Evolutionary conservation across 208 protist genomes (phyloP).

Genomic region (Leishmania tropica): DNA sequence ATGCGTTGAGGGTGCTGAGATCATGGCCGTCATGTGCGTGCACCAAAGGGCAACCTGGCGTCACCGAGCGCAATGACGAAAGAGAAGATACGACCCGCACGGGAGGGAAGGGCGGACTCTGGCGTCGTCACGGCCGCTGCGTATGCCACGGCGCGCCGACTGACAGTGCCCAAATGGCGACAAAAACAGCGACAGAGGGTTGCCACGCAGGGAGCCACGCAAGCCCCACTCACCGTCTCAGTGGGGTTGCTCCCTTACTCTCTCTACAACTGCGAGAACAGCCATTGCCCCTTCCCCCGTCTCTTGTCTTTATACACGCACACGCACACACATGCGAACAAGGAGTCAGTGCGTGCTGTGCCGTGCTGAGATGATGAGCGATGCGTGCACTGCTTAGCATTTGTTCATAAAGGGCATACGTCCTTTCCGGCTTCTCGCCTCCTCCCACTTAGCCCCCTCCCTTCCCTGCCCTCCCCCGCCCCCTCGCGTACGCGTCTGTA

Average conservation of each 20-base stretch:
- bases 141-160: background rate
- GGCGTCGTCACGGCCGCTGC: background rate
- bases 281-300: background rate
- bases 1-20: background rate
- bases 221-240: background rate
- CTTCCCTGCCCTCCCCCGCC: no score
- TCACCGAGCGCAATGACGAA: background rate
- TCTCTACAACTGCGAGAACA: background rate
- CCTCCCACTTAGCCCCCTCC: no score
- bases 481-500: no score
- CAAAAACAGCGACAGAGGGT: background rate
- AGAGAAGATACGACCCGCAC: background rate
- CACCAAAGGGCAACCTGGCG: background rate
- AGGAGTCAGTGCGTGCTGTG: background rate
- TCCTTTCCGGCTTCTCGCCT: background rate
- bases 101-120: background rate
- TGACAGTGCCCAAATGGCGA: background rate
- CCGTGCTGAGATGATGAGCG: background rate
- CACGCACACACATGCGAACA: background rate
- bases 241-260: background rate
- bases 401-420: background rate
- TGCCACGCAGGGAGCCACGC: background rate
- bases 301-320: background rate
- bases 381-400: background rate
- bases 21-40: background rate